Evolutionary conservation across 2,329 filamentous ascomycete species (phyloP), one percentile per base, ranked within the genome.

Genomic region (Claviceps sp.): DNA sequence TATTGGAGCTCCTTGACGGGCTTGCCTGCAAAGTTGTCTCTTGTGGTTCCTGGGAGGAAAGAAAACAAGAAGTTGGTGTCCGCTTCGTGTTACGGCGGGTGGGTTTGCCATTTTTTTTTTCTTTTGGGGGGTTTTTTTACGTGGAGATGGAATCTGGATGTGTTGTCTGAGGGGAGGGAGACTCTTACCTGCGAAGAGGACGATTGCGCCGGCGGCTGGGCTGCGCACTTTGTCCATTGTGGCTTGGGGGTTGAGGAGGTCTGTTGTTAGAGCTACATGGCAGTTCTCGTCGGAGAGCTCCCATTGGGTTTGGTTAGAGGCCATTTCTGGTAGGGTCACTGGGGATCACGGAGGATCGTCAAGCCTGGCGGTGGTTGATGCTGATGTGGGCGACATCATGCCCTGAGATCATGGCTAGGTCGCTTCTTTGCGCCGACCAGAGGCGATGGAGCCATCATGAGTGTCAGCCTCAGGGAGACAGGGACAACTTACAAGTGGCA

Each of bases 1-100:
- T 94, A 94, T 50, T 83, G 73, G 2, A 94, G 79, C 50, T 85
- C 79, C 37, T 80, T 81, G 54, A 94, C 86, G n/a, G 82, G 73
- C 55, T 84, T 83, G 53, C 77, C 74, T 50, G 71, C 74, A 67
- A 93, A 93, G 60, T 75, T 82, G 68, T 91, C 83, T 53, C 88
- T 76, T 2, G 88, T 94, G 1, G 85, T 89, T 51, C 86, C 85
- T 85, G 56, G 36, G 11, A 9, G 45, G n/a, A 47, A 6, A 48
- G 20, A 42, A 14, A 34, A 34, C 30, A 34, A 34, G 9, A 9
- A 44, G 26, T 44, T 41, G 26, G 40, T 26, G 18, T 40, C 24
- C 37, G 36, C n/a, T 24, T 18, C 18, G 34, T 13, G 30, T 18
- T 20, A 30, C 8, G 30, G 30, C 30, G 9, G 9, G 9, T 34